Evolutionary conservation across 2,329 filamentous ascomycete species (phyloP), one percentile per base, ranked within the genome.

Genomic region (Calonectria naviculata): DNA sequence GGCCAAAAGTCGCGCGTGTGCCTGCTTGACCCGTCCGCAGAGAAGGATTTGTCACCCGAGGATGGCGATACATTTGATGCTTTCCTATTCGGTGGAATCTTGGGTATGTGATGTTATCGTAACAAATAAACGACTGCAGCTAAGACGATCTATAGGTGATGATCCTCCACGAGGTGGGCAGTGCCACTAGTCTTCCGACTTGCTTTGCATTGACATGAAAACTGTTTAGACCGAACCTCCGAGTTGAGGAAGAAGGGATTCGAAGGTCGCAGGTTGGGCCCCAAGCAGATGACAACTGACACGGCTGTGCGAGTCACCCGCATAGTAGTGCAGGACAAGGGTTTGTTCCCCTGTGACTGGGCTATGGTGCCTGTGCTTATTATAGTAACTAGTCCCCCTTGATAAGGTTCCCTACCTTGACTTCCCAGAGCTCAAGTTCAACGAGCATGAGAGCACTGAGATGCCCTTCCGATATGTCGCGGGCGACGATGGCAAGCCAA

Each of bases 391-490:
- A 98, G 95, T 93, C 42, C 89, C 93, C 0, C 86, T 99, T 56
- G 91, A 93, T 67, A 87, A 95, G 75, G 93, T 99, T 38, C 88
- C 91, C 2, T 98, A 97, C 80, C 83, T 97, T 38, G 95, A 98
- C 81, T 92, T 94, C 79, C 97, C 97, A 0, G 96, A 98, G 80
- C 89, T 99, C 80, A 92, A 92, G 80, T 93, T 98, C 82, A 94
- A 94, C 82, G 92, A 97, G 81, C 93, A 97, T 80, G 97, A 99
- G 85, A 97, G 94, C 82, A 98, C 95, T 0, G 89, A 98, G 83
- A 98, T 99, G 97, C 97, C 97, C 1, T 99, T 99, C 84, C 94
- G 97, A 76, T 99, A 99, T 81, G 95, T 99, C 62, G 93, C 90
- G 80, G 92, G 89, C 63, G 85, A 90, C 13, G 87, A 94, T 68